These are phyloP conservation scores for Pseudoturritis turrita DNA, from an alignment of 345 rosid species.

Conservation along the genomic window DNA sequence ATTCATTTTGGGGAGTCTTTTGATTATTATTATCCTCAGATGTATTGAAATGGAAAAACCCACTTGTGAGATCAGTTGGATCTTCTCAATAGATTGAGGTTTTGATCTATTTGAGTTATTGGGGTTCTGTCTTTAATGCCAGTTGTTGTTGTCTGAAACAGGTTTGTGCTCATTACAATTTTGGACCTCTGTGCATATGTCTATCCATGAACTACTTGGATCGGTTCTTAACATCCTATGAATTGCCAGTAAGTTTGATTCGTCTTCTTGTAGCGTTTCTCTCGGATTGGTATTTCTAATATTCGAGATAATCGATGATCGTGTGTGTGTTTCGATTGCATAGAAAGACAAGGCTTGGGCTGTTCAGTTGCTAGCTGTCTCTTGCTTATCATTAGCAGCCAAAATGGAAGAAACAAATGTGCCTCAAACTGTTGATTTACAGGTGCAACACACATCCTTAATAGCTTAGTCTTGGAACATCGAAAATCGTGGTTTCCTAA, in stretches of 20 bases:
- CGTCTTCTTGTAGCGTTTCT: not conserved
- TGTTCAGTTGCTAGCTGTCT: slow-evolving; percentile 57
- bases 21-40: not conserved
- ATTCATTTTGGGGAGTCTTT: not conserved
- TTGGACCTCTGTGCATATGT: slow-evolving; percentile 49
- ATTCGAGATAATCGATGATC: not conserved
- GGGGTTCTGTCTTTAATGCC: slow-evolving; percentile 17
- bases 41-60: not conserved
- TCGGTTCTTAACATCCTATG: slow-evolving; percentile 56
- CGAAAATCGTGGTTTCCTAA: not conserved
- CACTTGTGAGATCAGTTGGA: not conserved
- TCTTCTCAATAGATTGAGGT: slow-evolving; percentile 19
- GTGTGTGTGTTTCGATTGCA: not conserved
- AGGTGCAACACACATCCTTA: slow-evolving; percentile 41
- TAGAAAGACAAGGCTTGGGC: slow-evolving; percentile 64
- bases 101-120: slow-evolving; percentile 11
- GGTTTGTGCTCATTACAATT: slow-evolving; percentile 55
- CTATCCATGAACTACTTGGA: slow-evolving; percentile 68
- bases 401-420: slow-evolving; percentile 69
- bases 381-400: slow-evolving; percentile 74
- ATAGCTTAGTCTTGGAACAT: not conserved
- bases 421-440: slow-evolving; percentile 56
- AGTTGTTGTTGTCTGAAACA: slow-evolving; percentile 28
- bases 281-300: not conserved
- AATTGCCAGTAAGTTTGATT: slow-evolving; percentile 58